Base-by-base conservation (phyloP, 495 filamentous ascomycete species). In the Lasiosphaeria miniovina region DNA sequence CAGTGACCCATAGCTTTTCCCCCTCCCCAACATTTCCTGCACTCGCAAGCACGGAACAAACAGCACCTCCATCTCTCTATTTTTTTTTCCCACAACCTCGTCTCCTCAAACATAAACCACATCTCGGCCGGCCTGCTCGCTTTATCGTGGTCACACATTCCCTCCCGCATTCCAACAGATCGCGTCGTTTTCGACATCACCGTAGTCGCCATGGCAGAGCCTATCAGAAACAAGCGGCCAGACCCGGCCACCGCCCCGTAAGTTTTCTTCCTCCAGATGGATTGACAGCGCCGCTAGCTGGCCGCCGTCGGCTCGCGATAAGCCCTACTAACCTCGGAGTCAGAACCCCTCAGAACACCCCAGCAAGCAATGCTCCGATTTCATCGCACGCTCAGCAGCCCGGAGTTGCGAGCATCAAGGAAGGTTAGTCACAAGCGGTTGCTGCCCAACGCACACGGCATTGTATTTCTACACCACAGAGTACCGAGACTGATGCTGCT, bases 341-440 rank as follows among this genome's bases (percentile, higher is more conserved):
- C 70, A 95, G 90, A 65, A 98, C 93, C 67, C 93, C 93, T 67
- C 93, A 97, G 79, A 96, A 97, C 77, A 96, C 93, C 17, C 93
- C 95, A 63, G 87, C 90, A 43, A 91, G 84, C 72, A 91, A 91
- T 80, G 95, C 95, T 62, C 95, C 95, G 49, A 99, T 99, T 74
- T 95, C 91, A 15, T 98, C 95, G 55, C 93, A 95, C 77, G 94
- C 94, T 62, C 91, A 96, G 78, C 90, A 96, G 77, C 95, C 95
- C 59, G 89, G 89, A 53, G 87, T 99, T 64, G 81, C 90, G 61
- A 98, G 91, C 76, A 97, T 99, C 80, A 90, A 93, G 77, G 95
- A 99, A 86, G 94, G 94, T 97, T 75, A 68, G 82, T 81, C 17
- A 51, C 48, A 9, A 31, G 24, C 33, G n/a, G 15, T 70, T 67